Evolutionary conservation across 495 filamentous ascomycete genomes (phyloP), one percentile per base, ranked within the genome.

Genomic region (Margaritispora aquatica): DNA sequence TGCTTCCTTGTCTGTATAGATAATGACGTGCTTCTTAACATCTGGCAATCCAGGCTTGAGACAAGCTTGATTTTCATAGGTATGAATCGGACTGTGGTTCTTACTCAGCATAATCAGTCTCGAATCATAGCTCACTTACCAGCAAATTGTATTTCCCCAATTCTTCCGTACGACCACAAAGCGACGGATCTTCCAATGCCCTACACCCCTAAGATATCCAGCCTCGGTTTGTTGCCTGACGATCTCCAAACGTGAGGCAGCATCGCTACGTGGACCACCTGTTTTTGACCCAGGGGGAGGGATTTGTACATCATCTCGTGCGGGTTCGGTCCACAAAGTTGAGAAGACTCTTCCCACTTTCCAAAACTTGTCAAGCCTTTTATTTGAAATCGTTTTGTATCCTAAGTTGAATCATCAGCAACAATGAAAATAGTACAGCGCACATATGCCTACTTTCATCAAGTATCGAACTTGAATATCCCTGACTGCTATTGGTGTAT

Each of bases 11-110:
- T 36, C 23, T 7, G 54, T 67, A 41, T 67, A 59, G 5, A 67
- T 63, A 11, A 67, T 63, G 2, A 58, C 34, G 26, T 67, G 64
- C 10, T 67, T 11, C 0, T 55, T 1, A 22, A 27, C 11, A 21
- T 67, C 57, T 31, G 53, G 44, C n/a, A 61, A 27, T 23, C 52
- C 48, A 13, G 41, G 22, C 26, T 66, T 66, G 13, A 62, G 41
- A 24, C 60, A 63, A 8, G 36, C 63, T 49, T 62, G 61, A 5
- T 46, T 48, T 1, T 15, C 20, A 38, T 61, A 66, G 8, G 52
- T 54, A 23, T 54, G 52, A 13, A 54, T 41, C 21, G 52, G 26
- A 21, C 52, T 54, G 31, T 21, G 4, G 5, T n/a, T 52, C 15
- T 7, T 17, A 44, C 15, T 7, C 38, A 44, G 19, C 47, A 4